phyloP scores from a whole-genome alignment of 192 early-diverging fungal species.

The Mortierella alpina region DNA sequence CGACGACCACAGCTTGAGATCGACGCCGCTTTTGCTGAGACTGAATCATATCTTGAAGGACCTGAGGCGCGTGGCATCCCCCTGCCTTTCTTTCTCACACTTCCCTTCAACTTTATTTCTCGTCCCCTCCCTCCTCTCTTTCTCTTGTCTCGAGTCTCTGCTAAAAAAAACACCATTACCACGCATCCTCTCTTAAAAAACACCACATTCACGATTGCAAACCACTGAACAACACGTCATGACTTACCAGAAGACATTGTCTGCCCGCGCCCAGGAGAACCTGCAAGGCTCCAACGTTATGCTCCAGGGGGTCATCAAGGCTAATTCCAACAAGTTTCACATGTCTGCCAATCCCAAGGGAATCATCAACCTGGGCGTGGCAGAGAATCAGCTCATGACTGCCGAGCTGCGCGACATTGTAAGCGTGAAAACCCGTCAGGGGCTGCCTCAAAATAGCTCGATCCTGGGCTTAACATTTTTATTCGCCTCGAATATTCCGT shows the following conservation, averaged over 20 bases:
- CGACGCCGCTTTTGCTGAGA: too few relatives aligned
- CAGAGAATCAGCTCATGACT: conserved; percentile 78
- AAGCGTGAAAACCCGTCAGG: not conserved
- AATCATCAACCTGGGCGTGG: conserved; percentile 84
- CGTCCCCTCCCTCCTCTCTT: not conserved
- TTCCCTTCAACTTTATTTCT: not conserved
- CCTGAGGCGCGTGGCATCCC: too few relatives aligned
- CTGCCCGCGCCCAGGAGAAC: conserved; percentile 33
- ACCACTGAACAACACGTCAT: not conserved
- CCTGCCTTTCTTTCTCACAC: too few relatives aligned
- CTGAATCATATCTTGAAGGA: too few relatives aligned
- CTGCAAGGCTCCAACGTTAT: conserved; percentile 18
- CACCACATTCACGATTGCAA: not conserved
- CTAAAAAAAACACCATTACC: not conserved
- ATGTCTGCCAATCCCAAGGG: conserved; percentile 68
- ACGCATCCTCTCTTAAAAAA: not conserved
- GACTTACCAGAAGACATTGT: conserved; percentile 19
- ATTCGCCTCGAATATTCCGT: not conserved
- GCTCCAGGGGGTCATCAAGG: conserved; percentile 26
- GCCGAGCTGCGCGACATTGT: conserved; percentile 69
- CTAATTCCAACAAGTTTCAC: conserved; percentile 43
- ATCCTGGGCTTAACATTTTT: not conserved
- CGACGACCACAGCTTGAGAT: too few relatives aligned
- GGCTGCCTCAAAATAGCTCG: not conserved
- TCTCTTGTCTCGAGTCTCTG: not conserved